A percentile compares a stretch with the other conserved stretches of the same genome.
These are phyloP conservation scores for Neofusicoccum kwambonambiense DNA, from an alignment of 2,329 filamentous ascomycete species.

Conservation along the genomic window DNA sequence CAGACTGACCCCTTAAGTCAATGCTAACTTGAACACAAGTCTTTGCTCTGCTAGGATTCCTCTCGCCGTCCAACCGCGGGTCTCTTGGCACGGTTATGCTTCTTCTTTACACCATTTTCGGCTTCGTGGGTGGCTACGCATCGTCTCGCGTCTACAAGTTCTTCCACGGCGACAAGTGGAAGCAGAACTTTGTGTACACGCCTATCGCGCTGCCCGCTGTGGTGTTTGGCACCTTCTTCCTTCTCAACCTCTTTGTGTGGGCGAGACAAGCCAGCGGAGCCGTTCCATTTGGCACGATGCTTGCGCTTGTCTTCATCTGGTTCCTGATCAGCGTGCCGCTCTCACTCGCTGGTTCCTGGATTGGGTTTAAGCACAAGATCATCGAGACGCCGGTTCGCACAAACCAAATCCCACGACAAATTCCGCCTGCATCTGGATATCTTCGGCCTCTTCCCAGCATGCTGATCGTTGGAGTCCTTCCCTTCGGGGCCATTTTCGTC, in stretches of 20 bases:
- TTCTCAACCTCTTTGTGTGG: constrained; percentile 95
- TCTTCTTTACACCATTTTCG: constrained; percentile 87
- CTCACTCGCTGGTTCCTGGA: constrained; percentile 85
- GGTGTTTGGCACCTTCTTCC: constrained; percentile 86
- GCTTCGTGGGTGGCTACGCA: constrained; percentile 87
- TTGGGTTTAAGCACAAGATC: constrained; percentile 73
- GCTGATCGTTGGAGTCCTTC: constrained; percentile 86
- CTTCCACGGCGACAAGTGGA: constrained; percentile 90
- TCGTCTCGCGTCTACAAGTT: constrained; percentile 93
- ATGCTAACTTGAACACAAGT: constrained; percentile 38
- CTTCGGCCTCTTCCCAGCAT: constrained; percentile 85
- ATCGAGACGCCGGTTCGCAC: constrained; percentile 83
- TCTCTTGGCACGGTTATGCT: constrained; percentile 92
- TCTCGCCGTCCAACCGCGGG: constrained; percentile 93
- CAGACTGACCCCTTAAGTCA: no score
- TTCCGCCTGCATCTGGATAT: constrained; percentile 80
- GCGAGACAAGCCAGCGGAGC: constrained; percentile 87
- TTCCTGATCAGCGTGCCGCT: constrained; percentile 94
- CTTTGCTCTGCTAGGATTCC: constrained; percentile 89
- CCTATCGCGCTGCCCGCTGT: constrained; percentile 81
- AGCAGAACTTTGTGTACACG: constrained; percentile 85
- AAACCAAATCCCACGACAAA: constrained; percentile 97
- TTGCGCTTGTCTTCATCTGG: constrained; percentile 91
- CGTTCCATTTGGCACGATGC: constrained; percentile 95
- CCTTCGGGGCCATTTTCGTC: constrained; percentile 95